These are phyloP conservation scores for Erythrophleum ivorense DNA, from an alignment of 331 rosid genomes.

Conservation along the genomic window DNA sequence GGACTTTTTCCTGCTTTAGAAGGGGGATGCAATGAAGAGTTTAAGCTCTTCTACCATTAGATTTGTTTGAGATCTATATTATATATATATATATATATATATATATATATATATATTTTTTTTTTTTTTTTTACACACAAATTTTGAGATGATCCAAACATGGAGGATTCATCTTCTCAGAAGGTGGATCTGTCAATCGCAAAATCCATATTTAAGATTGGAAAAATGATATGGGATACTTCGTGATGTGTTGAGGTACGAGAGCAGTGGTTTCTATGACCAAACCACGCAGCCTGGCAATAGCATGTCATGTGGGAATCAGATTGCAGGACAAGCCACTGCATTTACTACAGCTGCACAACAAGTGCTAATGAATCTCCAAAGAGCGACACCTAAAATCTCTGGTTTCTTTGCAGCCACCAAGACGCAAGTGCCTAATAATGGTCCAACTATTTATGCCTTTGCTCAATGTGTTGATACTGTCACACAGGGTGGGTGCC, in stretches of 20 bases:
- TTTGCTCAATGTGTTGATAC: conserved; percentile 76
- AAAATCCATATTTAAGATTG: too few relatives aligned
- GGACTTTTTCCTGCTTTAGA: too few relatives aligned
- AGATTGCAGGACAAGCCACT: background rate
- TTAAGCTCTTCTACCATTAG: too few relatives aligned
- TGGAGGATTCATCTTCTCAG: too few relatives aligned
- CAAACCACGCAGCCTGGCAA: conserved; percentile 57
- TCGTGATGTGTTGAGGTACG: conserved; percentile 50
- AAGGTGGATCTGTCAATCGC: background rate
- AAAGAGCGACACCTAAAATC: background rate
- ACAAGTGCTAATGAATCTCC: background rate
- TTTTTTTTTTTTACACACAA: too few relatives aligned
- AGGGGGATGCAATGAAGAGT: too few relatives aligned
- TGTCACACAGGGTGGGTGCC: conserved; percentile 49
- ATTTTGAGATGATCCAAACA: too few relatives aligned
- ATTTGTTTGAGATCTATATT: too few relatives aligned
- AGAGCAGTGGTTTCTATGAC: conserved; percentile 59
- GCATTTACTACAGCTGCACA: background rate
- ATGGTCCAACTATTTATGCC: conserved; percentile 50
- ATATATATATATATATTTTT: too few relatives aligned
- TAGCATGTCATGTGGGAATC: background rate
- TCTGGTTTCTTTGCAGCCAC: background rate
- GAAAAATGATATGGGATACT: too few relatives aligned
- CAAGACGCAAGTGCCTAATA: background rate
- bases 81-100: too few relatives aligned